phyloP scores from a whole-genome alignment of 495 filamentous ascomycete genomes.

The Daldinia concentrica region DNA sequence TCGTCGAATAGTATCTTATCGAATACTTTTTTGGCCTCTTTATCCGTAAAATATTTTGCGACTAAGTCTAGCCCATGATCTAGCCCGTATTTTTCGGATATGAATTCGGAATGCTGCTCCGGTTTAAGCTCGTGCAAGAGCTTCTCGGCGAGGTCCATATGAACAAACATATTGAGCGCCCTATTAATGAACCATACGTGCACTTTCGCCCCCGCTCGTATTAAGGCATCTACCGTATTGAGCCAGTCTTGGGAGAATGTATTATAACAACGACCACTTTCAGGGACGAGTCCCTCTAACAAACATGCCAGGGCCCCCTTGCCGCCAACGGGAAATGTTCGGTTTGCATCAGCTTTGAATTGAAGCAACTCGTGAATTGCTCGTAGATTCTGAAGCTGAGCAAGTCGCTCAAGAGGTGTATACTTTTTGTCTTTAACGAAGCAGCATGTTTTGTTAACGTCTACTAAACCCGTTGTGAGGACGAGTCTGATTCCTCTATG shows the following conservation, averaged over 20 bases:
- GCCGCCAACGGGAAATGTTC: not conserved
- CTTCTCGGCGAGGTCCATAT: constrained; percentile 16
- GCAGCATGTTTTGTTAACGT: constrained; percentile 16
- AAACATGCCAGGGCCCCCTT: not conserved
- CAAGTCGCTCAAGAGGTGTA: constrained; percentile 21
- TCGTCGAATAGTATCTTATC: constrained; percentile 12
- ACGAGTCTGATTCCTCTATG: constrained; percentile 3
- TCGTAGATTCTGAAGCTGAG: constrained; percentile 12
- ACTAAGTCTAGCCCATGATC: not conserved
- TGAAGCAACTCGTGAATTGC: constrained; percentile 19
- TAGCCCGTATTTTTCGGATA: not conserved
- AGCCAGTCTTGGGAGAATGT: constrained; percentile 16
- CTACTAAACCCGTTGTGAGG: constrained; percentile 13
- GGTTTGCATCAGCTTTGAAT: constrained; percentile 15
- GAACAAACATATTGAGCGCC: not conserved
- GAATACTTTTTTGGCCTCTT: constrained; percentile 8
- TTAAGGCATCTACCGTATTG: constrained; percentile 11
- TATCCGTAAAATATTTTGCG: constrained; percentile 5
- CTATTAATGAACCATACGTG: not conserved
- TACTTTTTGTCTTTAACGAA: constrained; percentile 7
- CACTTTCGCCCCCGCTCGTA: constrained; percentile 10
- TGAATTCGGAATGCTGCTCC: constrained; percentile 1
- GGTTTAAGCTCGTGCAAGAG: not conserved
- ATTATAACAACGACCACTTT: not conserved
- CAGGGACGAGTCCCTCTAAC: not conserved